Evolutionary conservation across 768 basidiomycete genomes (phyloP).

Genomic region (Tulasnella calospora): DNA sequence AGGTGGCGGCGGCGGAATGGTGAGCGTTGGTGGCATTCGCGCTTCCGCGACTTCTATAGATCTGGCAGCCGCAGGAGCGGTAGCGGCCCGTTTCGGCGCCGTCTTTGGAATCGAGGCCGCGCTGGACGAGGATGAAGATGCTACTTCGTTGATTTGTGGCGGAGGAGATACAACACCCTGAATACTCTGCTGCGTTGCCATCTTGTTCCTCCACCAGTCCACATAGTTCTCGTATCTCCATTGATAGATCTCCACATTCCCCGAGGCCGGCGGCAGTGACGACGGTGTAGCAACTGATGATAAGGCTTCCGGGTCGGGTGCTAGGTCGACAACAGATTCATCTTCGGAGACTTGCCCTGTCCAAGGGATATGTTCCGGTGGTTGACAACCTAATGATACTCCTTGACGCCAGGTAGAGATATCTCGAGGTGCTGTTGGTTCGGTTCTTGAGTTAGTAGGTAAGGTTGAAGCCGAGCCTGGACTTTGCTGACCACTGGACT

Average conservation of each 20-base stretch:
- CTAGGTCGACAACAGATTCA: conserved; percentile 1
- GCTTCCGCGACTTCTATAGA: not conserved
- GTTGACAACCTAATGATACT: not conserved
- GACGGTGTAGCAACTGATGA: not conserved
- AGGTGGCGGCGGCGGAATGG: conserved; percentile 6
- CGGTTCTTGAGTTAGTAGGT: conserved; percentile 1
- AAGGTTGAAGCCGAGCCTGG: not conserved
- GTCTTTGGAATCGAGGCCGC: not conserved
- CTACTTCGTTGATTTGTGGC: conserved; percentile 12
- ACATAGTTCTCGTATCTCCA: conserved; percentile 27
- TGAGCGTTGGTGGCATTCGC: not conserved
- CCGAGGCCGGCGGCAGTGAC: not conserved
- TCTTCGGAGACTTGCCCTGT: conserved; percentile 2
- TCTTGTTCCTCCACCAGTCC: conserved; percentile 23
- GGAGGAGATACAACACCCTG: conserved; percentile 10
- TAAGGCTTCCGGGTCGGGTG: conserved; percentile 15
- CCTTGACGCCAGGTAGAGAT: conserved; percentile 2
- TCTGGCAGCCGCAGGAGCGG: not conserved
- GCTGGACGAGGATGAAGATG: not conserved
- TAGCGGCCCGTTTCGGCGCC: conserved; percentile 1
- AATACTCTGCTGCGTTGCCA: conserved; percentile 13
- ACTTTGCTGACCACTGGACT: not conserved
- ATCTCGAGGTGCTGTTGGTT: conserved; percentile 10
- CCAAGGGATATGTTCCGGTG: conserved; percentile 16
- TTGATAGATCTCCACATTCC: conserved; percentile 17